These are phyloP conservation scores for Thelonectria olida DNA, from an alignment of 2,329 filamentous ascomycete genomes.

Conservation along the genomic window DNA sequence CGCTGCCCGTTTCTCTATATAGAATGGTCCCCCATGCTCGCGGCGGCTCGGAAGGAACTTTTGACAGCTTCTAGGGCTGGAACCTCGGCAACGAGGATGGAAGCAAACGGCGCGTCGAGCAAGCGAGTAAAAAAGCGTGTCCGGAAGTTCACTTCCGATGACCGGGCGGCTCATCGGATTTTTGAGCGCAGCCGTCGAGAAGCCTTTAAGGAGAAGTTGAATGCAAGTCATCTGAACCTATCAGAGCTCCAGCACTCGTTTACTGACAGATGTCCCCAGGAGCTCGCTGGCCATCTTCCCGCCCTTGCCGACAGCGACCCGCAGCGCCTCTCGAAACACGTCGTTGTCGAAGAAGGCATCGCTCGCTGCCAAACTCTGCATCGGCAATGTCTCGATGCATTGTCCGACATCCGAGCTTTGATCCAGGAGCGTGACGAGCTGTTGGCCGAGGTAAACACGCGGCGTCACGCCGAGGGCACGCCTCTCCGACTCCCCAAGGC, in stretches of 20 bases:
- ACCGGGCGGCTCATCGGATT: constrained; percentile 51
- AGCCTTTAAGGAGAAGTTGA: constrained; percentile 50
- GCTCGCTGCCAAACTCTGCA: constrained; percentile 41
- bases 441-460: constrained; percentile 40
- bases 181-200: constrained; percentile 54
- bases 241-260: background rate
- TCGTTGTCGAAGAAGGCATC: constrained; percentile 50
- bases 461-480: constrained; percentile 25
- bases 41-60: background rate
- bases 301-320: constrained; percentile 45
- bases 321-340: constrained; percentile 50
- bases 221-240: constrained; percentile 37
- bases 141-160: constrained; percentile 51
- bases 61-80: background rate
- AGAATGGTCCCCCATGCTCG: background rate
- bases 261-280: constrained; percentile 34
- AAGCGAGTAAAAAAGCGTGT: constrained; percentile 44
- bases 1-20: background rate
- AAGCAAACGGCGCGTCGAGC: constrained; percentile 1
- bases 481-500: background rate
- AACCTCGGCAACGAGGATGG: background rate
- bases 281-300: constrained; percentile 48
- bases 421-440: constrained; percentile 42
- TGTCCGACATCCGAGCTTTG: constrained; percentile 29
- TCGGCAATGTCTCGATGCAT: constrained; percentile 21